These are phyloP conservation scores for Tricholoma terreum DNA, from an alignment of 768 basidiomycete species.

Conservation along the genomic window DNA sequence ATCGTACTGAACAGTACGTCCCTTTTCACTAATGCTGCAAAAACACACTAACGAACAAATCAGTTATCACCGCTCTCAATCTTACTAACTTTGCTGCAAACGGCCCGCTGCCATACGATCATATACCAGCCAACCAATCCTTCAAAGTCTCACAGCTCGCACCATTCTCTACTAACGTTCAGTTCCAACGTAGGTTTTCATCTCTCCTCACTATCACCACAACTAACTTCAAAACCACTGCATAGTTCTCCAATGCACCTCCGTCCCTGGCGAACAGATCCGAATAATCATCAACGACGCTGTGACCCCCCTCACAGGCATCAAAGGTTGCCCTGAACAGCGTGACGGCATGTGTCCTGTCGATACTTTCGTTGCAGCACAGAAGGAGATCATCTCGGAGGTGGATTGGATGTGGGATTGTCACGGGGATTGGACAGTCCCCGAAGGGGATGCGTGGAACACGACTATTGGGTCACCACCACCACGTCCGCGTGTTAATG, in stretches of 20 bases:
- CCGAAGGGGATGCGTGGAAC: constrained; percentile 63
- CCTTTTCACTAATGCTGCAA: background rate
- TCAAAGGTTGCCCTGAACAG: constrained; percentile 70
- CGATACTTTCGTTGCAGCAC: constrained; percentile 63
- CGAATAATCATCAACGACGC: constrained; percentile 88
- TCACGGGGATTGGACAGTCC: constrained; percentile 70
- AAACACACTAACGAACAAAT: constrained; percentile 4
- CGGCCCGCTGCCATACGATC: constrained; percentile 76
- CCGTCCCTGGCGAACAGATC: constrained; percentile 55
- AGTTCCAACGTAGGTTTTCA: constrained; percentile 70
- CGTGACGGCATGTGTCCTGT: constrained; percentile 78
- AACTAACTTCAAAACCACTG: constrained; percentile 1
- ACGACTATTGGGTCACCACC: constrained; percentile 72
- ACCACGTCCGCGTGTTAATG: constrained; percentile 2
- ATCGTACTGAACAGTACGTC: constrained; percentile 76
- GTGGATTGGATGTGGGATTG: constrained; percentile 80
- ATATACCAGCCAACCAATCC: constrained; percentile 60
- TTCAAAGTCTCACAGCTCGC: constrained; percentile 77
- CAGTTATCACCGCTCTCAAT: constrained; percentile 84
- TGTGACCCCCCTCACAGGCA: constrained; percentile 73
- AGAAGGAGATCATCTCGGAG: constrained; percentile 59
- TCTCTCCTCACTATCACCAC: background rate
- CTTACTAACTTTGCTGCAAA: constrained; percentile 64
- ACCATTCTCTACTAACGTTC: constrained; percentile 86
- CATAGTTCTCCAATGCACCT: constrained; percentile 61